Percentiles rank a stretch among this genome's conserved stretches.
Evolutionary conservation across 2,329 filamentous ascomycete genomes (phyloP).

Genomic region (Alternaria alternata): DNA sequence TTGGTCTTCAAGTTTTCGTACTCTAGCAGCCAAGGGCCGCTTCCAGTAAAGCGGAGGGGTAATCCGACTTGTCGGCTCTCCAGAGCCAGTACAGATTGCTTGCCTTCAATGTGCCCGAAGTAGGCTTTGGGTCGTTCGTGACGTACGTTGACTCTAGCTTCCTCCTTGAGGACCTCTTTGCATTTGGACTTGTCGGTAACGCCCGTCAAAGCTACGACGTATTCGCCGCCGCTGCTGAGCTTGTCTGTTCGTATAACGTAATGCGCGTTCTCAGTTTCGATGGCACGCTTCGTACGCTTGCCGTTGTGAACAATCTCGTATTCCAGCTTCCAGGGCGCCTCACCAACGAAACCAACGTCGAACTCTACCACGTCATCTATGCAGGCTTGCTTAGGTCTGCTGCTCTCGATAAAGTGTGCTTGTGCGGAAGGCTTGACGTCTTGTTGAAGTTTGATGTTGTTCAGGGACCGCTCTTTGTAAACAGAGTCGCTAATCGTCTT

Average conservation of each 20-base stretch:
- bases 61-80: slow-evolving; percentile 77
- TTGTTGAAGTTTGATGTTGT: slow-evolving; percentile 77
- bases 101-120: slow-evolving; percentile 87
- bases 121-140: slow-evolving; percentile 86
- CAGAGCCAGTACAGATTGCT: slow-evolving; percentile 75
- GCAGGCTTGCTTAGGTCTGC: slow-evolving; percentile 72
- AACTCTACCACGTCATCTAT: slow-evolving; percentile 82
- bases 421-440: slow-evolving; percentile 92
- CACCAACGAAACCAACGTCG: slow-evolving; percentile 78
- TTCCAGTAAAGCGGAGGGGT: slow-evolving; percentile 84
- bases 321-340: slow-evolving; percentile 86
- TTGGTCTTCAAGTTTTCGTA: slow-evolving; percentile 72
- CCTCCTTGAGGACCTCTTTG: slow-evolving; percentile 84
- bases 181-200: slow-evolving; percentile 88
- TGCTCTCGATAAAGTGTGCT: slow-evolving; percentile 70
- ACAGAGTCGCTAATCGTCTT: slow-evolving; percentile 81
- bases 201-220: slow-evolving; percentile 83
- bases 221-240: slow-evolving; percentile 84
- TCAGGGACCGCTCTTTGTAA: slow-evolving; percentile 66
- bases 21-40: slow-evolving; percentile 81
- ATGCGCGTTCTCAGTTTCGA: slow-evolving; percentile 67
- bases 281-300: slow-evolving; percentile 75
- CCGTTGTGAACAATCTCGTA: slow-evolving; percentile 93
- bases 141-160: slow-evolving; percentile 84
- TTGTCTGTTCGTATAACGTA: slow-evolving; percentile 79